A percentile compares a stretch with the other conserved stretches of the same genome.
phyloP scores from a whole-genome alignment of 305 asterid species.

The Caryopteris hybrid region DNA sequence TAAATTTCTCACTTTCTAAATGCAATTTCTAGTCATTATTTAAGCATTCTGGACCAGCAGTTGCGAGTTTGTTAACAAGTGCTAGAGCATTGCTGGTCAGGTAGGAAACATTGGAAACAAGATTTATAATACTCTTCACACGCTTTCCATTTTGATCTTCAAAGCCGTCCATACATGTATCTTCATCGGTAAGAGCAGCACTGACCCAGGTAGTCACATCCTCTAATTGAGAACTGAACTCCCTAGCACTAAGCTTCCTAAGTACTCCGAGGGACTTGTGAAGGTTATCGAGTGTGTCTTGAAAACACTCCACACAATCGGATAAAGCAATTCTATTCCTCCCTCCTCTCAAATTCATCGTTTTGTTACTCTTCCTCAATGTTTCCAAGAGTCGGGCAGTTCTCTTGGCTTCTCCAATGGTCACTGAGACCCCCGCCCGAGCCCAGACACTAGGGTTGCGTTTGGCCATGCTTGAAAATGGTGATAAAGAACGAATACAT shows the following conservation, averaged over 20 bases:
- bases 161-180: conserved; percentile 66
- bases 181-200: conserved; percentile 69
- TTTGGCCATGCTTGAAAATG: conserved; percentile 49
- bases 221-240: conserved; percentile 42
- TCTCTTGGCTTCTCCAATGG: conserved; percentile 50
- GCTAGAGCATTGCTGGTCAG: conserved; percentile 79
- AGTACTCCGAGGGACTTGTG: conserved; percentile 50
- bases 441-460: conserved; percentile 63
- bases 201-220: conserved; percentile 79
- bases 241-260: conserved; percentile 32
- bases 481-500: conserved; percentile 45
- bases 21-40: not conserved
- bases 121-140: conserved; percentile 22
- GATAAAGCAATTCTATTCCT: conserved; percentile 31
- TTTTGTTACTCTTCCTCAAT: not conserved
- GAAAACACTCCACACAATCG: conserved; percentile 56
- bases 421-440: conserved; percentile 66
- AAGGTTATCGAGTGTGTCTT: conserved; percentile 51
- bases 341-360: conserved; percentile 10
- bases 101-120: conserved; percentile 35
- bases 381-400: conserved; percentile 24
- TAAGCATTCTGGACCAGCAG: conserved; percentile 42
- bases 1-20: too few species aligned
- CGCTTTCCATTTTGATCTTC: conserved; percentile 24
- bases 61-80: conserved; percentile 56